Base-by-base conservation (phyloP, 2,329 filamentous ascomycete species). In the Fusarium solani-melongenae region DNA sequence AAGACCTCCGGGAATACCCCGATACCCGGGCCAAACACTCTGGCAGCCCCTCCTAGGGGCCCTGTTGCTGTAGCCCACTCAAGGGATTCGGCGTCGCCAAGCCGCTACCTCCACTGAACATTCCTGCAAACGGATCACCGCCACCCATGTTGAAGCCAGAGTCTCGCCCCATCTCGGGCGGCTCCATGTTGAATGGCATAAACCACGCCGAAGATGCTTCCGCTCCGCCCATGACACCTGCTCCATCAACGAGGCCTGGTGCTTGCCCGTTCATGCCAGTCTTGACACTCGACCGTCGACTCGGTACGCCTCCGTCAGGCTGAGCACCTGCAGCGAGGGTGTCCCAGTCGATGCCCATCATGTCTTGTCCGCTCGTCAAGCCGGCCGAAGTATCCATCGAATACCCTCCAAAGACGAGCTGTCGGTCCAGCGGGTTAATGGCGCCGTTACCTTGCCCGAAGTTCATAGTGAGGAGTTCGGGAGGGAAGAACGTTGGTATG, bases 131-230 rank as follows among this genome's bases (percentile, higher is more conserved):
- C 11, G 82, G 82, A 69, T 90, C 88, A 29, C 87, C 81, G 38
- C 83, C 83, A 27, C 80, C 80, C 71, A 87, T 78, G 9, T 81
- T 82, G 31, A 85, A 77, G 22, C 81, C 81, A 61, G 86, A 72
- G 39, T 89, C 88, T 62, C 88, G 87, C 8, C 84, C 83, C 46
- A 89, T 82, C 66, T 91, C 89, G 0, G 93, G 91, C 22, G 94
- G 93, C 67, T 96, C 93, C 83, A 97, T 91, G 79, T 97, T 97
- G 83, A 98, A 97, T 2, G 95, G 94, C 86, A 97, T 91, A 81
- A 97, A 97, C 94, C 95, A 98, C 6, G 93, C 94, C 61, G 92
- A 92, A 59, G 85, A 88, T 3, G 87, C 84, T 69, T 90, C 88
- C 38, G 83, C 83, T 5, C 79, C 80, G 56, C 62, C 69, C 56